Evolutionary conservation across 805 yeast species (phyloP), one percentile per base, ranked within the genome.

Genomic region (Wickerhamiella allomyrinae): DNA sequence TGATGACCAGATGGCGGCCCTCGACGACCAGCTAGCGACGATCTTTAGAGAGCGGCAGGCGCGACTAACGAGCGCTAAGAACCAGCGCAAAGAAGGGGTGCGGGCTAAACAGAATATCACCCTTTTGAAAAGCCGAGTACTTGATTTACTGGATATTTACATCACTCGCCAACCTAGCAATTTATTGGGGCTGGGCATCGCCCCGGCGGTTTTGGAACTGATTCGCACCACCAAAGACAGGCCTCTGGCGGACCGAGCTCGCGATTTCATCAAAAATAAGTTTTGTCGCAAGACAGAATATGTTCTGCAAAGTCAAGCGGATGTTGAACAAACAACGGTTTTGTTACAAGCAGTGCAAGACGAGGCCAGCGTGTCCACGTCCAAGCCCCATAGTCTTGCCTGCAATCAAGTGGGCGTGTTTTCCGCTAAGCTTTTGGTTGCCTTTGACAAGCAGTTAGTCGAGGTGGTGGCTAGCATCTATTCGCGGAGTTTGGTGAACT

Each of bases 1-100:
- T 46, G 96, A 87, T 59, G 95, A 87, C 53, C 86, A 86, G 57
- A 89, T 89, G 97, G 76, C 86, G 78, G 93, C 87, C 17, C 72
- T 89, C 52, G 97, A 89, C 57, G 81, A 70, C 19, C 91, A 85
- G 46, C 65, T 89, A 23, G 74, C 95, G 0, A 71, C 70, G 41
- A 89, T 89, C 42, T 89, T 89, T 69, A 74, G 79, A 54, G 89
- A 85, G 53, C 73, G 96, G 52, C 75, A 77, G 50, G 76, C 73
- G 46, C 80, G 82, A 0, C 59, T 84, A 41, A 60, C 74, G 8
- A 63, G 65, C 24, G 25, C 80, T 68, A 58, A 70, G 81, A 49
- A 52, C 41, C 48, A 51, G 53, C 83, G 83, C 52, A 59, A 69
- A 17, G 93, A 83, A 46, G 83, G 76, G n/a, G 62, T 69, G 38